Conservation (phyloP, 148 eudicot genomes). For the Heliamphora exappendiculata region DNA sequence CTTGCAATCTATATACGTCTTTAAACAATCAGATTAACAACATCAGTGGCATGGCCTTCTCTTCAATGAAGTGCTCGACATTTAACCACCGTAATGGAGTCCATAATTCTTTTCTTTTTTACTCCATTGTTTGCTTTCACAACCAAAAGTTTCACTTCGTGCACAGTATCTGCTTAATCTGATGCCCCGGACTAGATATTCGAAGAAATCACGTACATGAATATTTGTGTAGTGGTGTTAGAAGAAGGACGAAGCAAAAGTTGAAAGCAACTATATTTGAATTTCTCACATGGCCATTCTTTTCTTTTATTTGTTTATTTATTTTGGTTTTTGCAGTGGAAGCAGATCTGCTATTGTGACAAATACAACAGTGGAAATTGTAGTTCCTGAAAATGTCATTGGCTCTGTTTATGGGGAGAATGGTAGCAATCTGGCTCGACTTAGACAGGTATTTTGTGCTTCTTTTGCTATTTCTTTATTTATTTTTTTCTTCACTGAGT, state of each 20-base stretch:
- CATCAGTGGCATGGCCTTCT: too few relatives aligned
- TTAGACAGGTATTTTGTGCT: conserved; percentile 21
- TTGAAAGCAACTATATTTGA: too few relatives aligned
- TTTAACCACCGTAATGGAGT: too few relatives aligned
- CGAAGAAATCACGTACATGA: background rate
- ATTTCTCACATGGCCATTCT: too few relatives aligned
- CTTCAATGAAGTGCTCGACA: too few relatives aligned
- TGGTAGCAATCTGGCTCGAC: conserved; percentile 55
- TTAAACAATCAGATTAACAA: too few relatives aligned
- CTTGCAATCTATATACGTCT: too few relatives aligned
- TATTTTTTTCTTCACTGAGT: background rate
- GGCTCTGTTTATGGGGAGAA: conserved; percentile 63
- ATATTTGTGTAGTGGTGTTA: background rate
- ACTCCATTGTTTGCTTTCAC: background rate
- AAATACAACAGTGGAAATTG: conserved; percentile 63
- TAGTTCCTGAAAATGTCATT: conserved; percentile 48
- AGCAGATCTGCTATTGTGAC: conserved; percentile 54
- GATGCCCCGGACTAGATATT: background rate
- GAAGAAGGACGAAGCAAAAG: background rate
- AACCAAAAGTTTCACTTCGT: background rate
- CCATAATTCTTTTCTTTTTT: too few relatives aligned
- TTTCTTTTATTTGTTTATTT: background rate
- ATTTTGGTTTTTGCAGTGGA: conserved; percentile 7
- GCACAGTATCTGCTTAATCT: background rate
- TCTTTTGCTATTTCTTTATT: background rate